A percentile compares a stretch with the other conserved stretches of the same genome.
Conservation (phyloP, 2,329 filamentous ascomycete genomes). For the Purpureocillium lavendulum region DNA sequence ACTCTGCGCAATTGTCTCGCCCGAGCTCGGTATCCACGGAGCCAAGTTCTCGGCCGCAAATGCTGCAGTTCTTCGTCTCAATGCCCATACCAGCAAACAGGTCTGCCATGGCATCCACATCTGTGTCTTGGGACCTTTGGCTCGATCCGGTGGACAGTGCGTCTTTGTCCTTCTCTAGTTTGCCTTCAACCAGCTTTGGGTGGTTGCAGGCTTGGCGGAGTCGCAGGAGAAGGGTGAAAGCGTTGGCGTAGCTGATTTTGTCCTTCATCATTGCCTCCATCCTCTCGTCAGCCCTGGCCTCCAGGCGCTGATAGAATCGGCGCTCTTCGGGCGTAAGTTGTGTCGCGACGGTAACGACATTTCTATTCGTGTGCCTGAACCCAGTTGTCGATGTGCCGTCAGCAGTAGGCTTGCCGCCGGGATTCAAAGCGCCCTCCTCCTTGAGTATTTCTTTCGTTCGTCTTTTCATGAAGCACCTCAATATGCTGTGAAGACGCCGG, state of each 20-base stretch:
- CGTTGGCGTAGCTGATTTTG: conserved; percentile 84
- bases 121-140: conserved; percentile 46
- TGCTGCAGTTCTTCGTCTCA: conserved; percentile 67
- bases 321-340: conserved; percentile 75
- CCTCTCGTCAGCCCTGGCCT: conserved; percentile 76
- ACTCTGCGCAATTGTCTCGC: conserved; percentile 60
- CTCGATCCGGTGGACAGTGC: conserved; percentile 59
- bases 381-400: conserved; percentile 51
- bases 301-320: conserved; percentile 76
- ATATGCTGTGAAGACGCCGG: conserved; percentile 70
- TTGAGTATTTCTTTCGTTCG: conserved; percentile 96
- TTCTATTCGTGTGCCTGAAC: conserved; percentile 89
- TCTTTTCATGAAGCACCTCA: conserved; percentile 97
- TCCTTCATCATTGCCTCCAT: conserved; percentile 83
- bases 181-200: conserved; percentile 76
- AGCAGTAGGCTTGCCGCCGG: conserved; percentile 55
- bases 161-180: conserved; percentile 81
- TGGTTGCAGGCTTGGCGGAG: conserved; percentile 94
- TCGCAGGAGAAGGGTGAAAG: conserved; percentile 82
- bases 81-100: conserved; percentile 81
- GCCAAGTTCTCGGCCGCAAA: conserved; percentile 66
- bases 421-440: conserved; percentile 71
- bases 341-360: conserved; percentile 71
- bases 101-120: conserved; percentile 76
- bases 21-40: conserved; percentile 31